Base-by-base conservation (phyloP, 1,284 basidiomycete species). In the Fomitiporia mediterranea region DNA sequence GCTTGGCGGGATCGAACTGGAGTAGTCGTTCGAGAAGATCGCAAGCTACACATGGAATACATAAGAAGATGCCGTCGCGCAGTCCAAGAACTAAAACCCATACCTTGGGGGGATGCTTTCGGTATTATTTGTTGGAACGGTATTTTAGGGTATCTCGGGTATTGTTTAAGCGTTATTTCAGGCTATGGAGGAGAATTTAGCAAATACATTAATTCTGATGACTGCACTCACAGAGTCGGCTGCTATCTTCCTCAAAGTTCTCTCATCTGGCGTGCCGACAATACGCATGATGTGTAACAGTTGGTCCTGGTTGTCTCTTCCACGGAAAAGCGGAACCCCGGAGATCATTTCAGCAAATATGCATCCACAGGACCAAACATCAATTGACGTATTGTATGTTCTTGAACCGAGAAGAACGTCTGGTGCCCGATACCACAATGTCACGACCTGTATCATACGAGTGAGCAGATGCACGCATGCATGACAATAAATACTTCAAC, bases 311-410 rank as follows among this genome's bases (percentile, higher is more conserved):
- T 99, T 99, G 71, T 99, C 97, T 60, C 96, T 80, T 19, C 97
- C 97, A 62, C 97, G 83, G 81, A 99, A 99, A 38, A 99, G 80
- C 13, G 97, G 97, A 13, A 96, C 89, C 2, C 97, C 97, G 25
- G 93, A 91, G 62, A 99, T 99, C 91, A 96, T 94, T 74, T 98
- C 94, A 15, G 96, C 96, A 71, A 99, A 97, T 68, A 99, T 99
- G 69, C 97, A 99, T 5, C 97, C 97, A 56, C 95, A 97, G 4
- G 92, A 96, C 97, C 97, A 99, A 60, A 99, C 93, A 72, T 99
- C 97, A 68, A 99, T 98, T 19, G 92, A 96, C 2, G 97, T 99
- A 69, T 90, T 95, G 73, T 99, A 99, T 53, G 96, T 98, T 54
- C 97, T 83, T 38, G 94, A 97, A 51, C 97, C 97, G 60, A 99